Conservation (phyloP, 2,329 filamentous ascomycete genomes). For the Cryphonectria japonica region DNA sequence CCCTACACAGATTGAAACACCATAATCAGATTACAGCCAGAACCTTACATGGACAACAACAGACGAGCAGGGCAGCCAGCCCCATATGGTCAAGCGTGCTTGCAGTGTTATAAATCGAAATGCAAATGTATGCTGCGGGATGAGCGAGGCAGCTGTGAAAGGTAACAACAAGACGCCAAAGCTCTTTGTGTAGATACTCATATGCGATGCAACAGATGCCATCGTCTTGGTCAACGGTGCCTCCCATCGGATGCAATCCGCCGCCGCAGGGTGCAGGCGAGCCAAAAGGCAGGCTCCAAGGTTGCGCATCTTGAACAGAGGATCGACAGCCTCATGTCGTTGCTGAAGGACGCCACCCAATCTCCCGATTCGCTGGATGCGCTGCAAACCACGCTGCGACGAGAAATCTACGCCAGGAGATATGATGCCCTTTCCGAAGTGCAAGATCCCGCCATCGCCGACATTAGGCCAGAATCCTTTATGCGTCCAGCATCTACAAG, state of each 20-base stretch:
- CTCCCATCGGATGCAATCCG: constrained; percentile 2
- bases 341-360: not conserved
- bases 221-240: not conserved
- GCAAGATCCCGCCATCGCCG: not conserved
- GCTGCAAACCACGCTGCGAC: not conserved
- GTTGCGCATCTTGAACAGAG: constrained; percentile 7
- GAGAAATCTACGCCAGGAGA: not conserved
- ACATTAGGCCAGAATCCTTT: not conserved
- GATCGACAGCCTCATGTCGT: not conserved
- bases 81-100: not conserved
- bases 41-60: not conserved
- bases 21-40: too few species aligned
- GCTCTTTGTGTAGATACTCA: not conserved
- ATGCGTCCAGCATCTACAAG: not conserved
- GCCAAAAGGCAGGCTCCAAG: not conserved
- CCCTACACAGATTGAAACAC: not conserved
- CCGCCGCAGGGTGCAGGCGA: not conserved
- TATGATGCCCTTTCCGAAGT: not conserved
- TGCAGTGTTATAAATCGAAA: constrained; percentile 9
- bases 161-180: not conserved
- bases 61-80: constrained; percentile 4
- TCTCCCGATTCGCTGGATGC: not conserved
- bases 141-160: not conserved
- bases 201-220: not conserved
- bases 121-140: constrained; percentile 1